These are phyloP conservation scores for Brasenia schreberi DNA, from an alignment of 164 flowering plant genomes.

Conservation along the genomic window DNA sequence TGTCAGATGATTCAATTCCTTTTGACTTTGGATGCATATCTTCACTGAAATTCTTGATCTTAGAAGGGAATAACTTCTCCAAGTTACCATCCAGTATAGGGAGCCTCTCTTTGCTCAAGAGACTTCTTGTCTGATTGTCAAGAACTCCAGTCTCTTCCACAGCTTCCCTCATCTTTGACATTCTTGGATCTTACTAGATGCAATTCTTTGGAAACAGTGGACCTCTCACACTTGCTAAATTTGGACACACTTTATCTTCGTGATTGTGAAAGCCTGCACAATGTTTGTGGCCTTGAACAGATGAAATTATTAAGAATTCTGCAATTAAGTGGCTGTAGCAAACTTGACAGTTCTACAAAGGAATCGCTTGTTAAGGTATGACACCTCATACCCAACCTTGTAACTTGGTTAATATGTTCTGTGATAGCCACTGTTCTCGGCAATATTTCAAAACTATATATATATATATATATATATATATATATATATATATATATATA, in stretches of 20 bases:
- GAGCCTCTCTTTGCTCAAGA: not conserved
- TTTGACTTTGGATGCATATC: not conserved
- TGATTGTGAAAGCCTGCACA: not conserved
- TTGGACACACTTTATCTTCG: not conserved
- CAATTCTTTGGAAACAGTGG: not conserved
- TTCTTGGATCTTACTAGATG: not conserved
- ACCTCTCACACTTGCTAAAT: not conserved
- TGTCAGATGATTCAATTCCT: not conserved
- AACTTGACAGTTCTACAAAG: not conserved
- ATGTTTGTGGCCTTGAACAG: slow-evolving; percentile 1
- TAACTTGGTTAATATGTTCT: not conserved
- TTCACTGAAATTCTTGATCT: not conserved
- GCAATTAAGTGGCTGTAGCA: not conserved
- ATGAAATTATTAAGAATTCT: not conserved
- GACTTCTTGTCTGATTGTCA: not conserved
- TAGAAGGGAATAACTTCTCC: not conserved
- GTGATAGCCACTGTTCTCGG: no score
- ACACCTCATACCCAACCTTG: not conserved
- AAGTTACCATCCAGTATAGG: not conserved
- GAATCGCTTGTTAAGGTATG: not conserved
- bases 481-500: no score
- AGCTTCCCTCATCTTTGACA: slow-evolving; percentile 1
- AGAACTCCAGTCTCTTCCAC: not conserved
- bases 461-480: no score
- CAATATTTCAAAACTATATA: no score